These are phyloP conservation scores for Aspergillus taichungensis DNA, from an alignment of 495 filamentous ascomycete genomes.

Conservation along the genomic window DNA sequence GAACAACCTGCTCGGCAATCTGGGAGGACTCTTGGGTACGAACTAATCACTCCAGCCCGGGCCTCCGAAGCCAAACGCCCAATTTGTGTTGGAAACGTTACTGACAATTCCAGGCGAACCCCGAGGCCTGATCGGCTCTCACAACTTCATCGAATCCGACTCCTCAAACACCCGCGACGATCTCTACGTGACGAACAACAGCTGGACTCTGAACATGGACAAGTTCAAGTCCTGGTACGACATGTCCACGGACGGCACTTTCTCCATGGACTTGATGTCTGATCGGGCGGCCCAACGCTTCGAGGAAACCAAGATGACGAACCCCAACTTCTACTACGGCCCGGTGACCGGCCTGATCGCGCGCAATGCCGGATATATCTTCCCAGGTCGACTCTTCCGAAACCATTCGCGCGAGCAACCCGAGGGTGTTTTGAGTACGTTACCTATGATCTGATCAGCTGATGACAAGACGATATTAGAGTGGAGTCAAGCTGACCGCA, in stretches of 20 bases:
- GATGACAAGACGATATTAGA: not conserved
- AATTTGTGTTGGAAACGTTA: no score
- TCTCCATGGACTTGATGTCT: conserved; percentile 29
- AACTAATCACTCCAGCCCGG: not conserved
- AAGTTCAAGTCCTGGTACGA: conserved; percentile 34
- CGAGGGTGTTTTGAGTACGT: conserved; percentile 32
- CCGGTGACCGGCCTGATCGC: conserved; percentile 40
- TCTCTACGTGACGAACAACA: conserved; percentile 39
- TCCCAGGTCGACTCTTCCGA: conserved; percentile 34
- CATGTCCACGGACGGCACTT: conserved; percentile 27
- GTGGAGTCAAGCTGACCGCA: conserved; percentile 5
- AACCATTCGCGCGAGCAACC: conserved; percentile 41
- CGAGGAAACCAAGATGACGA: conserved; percentile 39
- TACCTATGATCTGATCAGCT: not conserved
- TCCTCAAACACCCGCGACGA: conserved; percentile 46
- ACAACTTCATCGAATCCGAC: conserved; percentile 50
- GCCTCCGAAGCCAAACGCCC: not conserved
- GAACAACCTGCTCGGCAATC: conserved; percentile 22
- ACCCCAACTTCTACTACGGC: conserved; percentile 46
- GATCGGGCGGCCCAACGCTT: conserved; percentile 30
- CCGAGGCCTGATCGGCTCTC: conserved; percentile 41
- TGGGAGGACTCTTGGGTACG: conserved; percentile 20
- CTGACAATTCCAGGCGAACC: conserved; percentile 20
- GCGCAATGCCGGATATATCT: conserved; percentile 38
- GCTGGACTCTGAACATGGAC: conserved; percentile 30